Percentiles rank a stretch among this genome's conserved stretches.
Conservation (phyloP, 768 basidiomycete genomes). For the Kwoniella shandongensis region DNA sequence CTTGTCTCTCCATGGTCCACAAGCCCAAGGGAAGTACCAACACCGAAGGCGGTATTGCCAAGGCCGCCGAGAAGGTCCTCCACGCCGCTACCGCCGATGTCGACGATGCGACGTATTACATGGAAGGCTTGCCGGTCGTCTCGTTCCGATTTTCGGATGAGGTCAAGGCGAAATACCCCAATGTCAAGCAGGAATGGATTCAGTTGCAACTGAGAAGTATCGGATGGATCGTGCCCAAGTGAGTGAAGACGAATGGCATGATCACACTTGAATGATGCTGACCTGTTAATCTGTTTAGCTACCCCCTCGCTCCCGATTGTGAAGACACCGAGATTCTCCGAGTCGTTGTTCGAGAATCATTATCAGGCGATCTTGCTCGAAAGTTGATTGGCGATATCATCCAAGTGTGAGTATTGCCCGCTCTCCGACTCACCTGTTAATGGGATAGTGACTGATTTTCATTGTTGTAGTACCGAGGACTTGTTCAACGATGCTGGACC, state of each 20-base stretch:
- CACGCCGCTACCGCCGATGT: constrained; percentile 53
- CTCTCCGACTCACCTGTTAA: neutral
- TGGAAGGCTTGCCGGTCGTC: constrained; percentile 61
- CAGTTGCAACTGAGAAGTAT: constrained; percentile 59
- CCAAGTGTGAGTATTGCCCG: constrained; percentile 27
- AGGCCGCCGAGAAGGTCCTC: constrained; percentile 31
- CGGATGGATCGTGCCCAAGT: constrained; percentile 67
- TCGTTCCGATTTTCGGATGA: constrained; percentile 61
- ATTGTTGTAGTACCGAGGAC: constrained; percentile 29
- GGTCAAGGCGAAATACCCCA: constrained; percentile 61
- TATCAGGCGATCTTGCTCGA: constrained; percentile 55
- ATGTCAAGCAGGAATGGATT: constrained; percentile 57
- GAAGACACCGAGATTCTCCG: constrained; percentile 63
- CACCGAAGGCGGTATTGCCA: constrained; percentile 21
- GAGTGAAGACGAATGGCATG: constrained; percentile 2
- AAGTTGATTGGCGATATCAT: constrained; percentile 47
- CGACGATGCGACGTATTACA: constrained; percentile 58
- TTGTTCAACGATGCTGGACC: constrained; percentile 40
- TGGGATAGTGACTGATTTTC: neutral
- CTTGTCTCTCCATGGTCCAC: constrained; percentile 58
- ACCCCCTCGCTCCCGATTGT: constrained; percentile 60
- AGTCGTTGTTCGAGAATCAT: constrained; percentile 63
- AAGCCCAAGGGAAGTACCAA: constrained; percentile 47
- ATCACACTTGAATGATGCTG: neutral
- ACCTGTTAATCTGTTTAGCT: constrained; percentile 41